These are phyloP conservation scores for Boletus tylopilopsis DNA, from an alignment of 768 basidiomycete species.

Conservation along the genomic window DNA sequence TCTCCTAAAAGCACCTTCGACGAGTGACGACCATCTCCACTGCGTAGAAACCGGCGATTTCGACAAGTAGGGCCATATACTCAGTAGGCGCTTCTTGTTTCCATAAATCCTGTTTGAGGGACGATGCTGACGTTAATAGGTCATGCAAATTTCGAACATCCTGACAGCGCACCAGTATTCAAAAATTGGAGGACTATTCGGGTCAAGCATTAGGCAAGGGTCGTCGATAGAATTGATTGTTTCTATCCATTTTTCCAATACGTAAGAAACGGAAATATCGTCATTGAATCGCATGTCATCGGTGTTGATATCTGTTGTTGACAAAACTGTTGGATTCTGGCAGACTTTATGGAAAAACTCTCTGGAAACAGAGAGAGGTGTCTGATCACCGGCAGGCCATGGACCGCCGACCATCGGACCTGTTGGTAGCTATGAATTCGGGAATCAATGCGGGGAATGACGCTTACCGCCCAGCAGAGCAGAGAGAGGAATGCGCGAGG, in stretches of 20 bases:
- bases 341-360: constrained; percentile 42
- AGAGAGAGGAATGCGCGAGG: constrained; percentile 40
- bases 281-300: constrained; percentile 27
- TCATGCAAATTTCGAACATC: neutral
- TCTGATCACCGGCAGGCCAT: constrained; percentile 30
- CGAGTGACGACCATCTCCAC: constrained; percentile 38
- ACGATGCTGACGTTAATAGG: neutral
- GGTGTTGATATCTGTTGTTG: constrained; percentile 26
- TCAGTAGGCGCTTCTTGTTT: constrained; percentile 28
- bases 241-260: constrained; percentile 39
- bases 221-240: constrained; percentile 34
- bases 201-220: constrained; percentile 37
- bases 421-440: constrained; percentile 7
- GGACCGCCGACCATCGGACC: constrained; percentile 42
- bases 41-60: constrained; percentile 33
- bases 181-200: constrained; percentile 27
- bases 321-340: constrained; percentile 33
- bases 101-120: constrained; percentile 32
- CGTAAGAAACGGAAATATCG: constrained; percentile 21
- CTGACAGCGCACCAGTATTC: constrained; percentile 32
- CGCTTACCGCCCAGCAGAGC: constrained; percentile 36
- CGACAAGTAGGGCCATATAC: constrained; percentile 32
- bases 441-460: neutral
- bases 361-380: constrained; percentile 34
- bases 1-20: constrained; percentile 29